Base-by-base conservation (phyloP, 2,329 filamentous ascomycete species). In the Alternaria longipes region DNA sequence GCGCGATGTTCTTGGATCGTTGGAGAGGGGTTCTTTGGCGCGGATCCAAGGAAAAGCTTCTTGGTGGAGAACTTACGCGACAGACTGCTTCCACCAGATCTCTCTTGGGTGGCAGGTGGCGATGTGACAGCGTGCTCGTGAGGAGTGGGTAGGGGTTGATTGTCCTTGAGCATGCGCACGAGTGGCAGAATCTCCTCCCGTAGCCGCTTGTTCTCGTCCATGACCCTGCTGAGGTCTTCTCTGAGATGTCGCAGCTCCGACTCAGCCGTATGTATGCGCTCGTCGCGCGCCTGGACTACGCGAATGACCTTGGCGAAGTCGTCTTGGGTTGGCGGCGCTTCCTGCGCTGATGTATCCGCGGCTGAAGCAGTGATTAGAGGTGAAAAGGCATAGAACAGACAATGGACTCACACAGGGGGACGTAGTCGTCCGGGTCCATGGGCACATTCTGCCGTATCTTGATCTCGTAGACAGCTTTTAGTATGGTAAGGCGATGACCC, bases 401-500 rank as follows among this genome's bases (percentile, higher is more conserved):
- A 84, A 41, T 50, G 46, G 20, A 59, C 91, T 72, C 89, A 97
- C 94, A 95, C 52, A 95, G 84, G 38, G 95, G 95, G 53, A 97
- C 87, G 78, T 97, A 99, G 79, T 98, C 92, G 73, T 97, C 94
- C 63, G 90, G 90, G 75, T 98, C 94, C 71, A 97, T 87, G 16
- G 92, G 91, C 62, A 98, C 88, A 72, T 97, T 93, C 75, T 97
- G 94, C 66, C 93, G 93, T 78, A 94, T 90, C 82, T 99, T 99
- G 74, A 95, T 90, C 75, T 98, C 94, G 81, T 97, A 98, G 56
- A 98, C 93, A 72, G 90, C 94, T 82, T 97, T 98, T 60, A 99
- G 85, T 59, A 99, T 96, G 22, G 93, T 97, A 72, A 99, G 84
- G 62, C 95, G 90, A 81, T 99, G 95, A 41, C 95, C 95, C 49